Base-by-base conservation (phyloP, 129 eudicot genomes). In the Ambrosia trifida region DNA sequence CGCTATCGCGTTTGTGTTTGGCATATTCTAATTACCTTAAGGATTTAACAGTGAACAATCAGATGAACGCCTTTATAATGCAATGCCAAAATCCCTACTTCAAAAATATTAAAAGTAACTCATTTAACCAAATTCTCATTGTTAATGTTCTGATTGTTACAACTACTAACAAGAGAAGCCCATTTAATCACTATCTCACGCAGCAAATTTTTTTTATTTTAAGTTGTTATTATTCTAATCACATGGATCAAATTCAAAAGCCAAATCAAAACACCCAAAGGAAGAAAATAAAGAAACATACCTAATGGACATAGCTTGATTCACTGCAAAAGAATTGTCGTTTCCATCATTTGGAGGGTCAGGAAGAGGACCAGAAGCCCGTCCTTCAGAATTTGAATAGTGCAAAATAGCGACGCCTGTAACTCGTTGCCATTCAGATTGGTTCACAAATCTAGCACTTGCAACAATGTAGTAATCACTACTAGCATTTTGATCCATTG, bases 401-500 rank as follows among this genome's bases (percentile, higher is more conserved):
- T 88, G 97, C 86, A 95, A 79, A 57, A 90, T 61, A 32, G 89
- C 97, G 53, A 95, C 97, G 28, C 99, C 99, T 2, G 97, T 88
- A 32, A 95, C 99, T 62, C 86, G 77, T 65, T 90, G 85, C 99
- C 97, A 95, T 45, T 80, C 66, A 36, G 96, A 76, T 81, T 88
- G 79, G 70, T 95, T 95, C 45, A 90, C 97, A 78, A 95, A 90
- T 68, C 99, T 84, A 11, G 99, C 85, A 79, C 99, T 95, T 45
- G 99, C 99, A 18, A 95, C 99, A 73, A 95, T 82, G 69, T 95
- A 95, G 74, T 95, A 95, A 73, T 95, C 99, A 38, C 80, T 85
- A 69, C 88, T 95, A 56, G 96, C 99, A 78, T 95, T 87, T 72
- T 95, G 99, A 78, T 95, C 99, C 99, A 95, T 95, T 51, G 94